phyloP scores from a whole-genome alignment of 2,329 filamentous ascomycete species.

The Plenodomus biglobosus region DNA sequence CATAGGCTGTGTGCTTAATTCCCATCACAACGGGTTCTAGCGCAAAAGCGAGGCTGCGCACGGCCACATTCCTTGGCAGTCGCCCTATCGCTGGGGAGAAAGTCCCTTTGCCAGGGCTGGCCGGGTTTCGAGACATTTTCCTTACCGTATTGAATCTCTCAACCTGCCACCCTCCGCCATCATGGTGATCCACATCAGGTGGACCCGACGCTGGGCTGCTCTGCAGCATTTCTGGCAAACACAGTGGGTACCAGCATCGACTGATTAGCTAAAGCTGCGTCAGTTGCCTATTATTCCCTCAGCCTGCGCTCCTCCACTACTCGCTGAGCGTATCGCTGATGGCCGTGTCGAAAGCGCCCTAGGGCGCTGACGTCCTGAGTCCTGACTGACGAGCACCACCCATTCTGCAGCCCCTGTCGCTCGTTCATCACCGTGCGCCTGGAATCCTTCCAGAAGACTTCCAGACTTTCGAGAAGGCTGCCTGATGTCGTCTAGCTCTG shows the following conservation, averaged over 20 bases:
- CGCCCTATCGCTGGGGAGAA: slow-evolving; percentile 34
- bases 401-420: slow-evolving; percentile 14
- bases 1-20: slow-evolving; percentile 5
- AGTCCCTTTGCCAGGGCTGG: slow-evolving; percentile 17
- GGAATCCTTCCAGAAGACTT: slow-evolving; percentile 25
- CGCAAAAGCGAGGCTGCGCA: slow-evolving; percentile 20
- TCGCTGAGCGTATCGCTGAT: slow-evolving; percentile 6
- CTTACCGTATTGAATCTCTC: slow-evolving; percentile 29
- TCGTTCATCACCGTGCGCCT: slow-evolving; percentile 21
- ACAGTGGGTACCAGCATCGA: not conserved
- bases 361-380: slow-evolving; percentile 24
- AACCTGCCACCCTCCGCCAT: slow-evolving; percentile 20
- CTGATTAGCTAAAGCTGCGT: slow-evolving; percentile 10
- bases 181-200: slow-evolving; percentile 21
- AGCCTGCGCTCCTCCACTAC: not conserved
- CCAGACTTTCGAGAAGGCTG: slow-evolving; percentile 38
- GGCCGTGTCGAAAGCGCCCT: slow-evolving; percentile 4
- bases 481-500: slow-evolving; percentile 24
- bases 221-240: not conserved
- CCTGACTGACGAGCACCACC: slow-evolving; percentile 10
- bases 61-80: slow-evolving; percentile 30
- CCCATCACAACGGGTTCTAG: slow-evolving; percentile 17
- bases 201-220: slow-evolving; percentile 4
- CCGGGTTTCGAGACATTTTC: slow-evolving; percentile 16
- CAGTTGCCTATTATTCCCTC: slow-evolving; percentile 13